Evolutionary conservation across 306 rosid species (phyloP).

Genomic region (Medicago lupulina): DNA sequence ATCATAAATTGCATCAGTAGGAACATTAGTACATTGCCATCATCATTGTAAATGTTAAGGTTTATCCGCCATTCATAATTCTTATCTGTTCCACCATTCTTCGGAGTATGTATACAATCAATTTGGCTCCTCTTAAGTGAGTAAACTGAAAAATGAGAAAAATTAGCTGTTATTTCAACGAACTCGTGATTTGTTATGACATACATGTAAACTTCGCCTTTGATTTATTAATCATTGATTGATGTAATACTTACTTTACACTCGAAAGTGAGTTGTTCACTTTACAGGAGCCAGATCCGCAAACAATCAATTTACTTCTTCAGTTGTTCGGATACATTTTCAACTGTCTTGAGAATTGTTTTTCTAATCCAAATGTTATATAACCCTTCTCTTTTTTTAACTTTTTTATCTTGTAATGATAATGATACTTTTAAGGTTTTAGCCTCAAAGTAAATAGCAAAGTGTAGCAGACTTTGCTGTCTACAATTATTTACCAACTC

Average conservation of each 20-base stretch:
- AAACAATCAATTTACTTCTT: slow-evolving; percentile 41
- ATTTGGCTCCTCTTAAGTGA: neutral
- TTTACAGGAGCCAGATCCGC: neutral
- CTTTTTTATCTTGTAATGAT: neutral
- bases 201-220: neutral
- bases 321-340: slow-evolving; percentile 1
- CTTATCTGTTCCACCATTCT: slow-evolving; percentile 6
- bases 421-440: neutral
- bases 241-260: neutral
- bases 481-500: slow-evolving; percentile 6
- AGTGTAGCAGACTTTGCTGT: slow-evolving; percentile 18
- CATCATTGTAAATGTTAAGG: slow-evolving; percentile 22
- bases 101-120: slow-evolving; percentile 52
- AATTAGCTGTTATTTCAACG: neutral
- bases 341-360: no score
- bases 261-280: neutral
- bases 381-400: no score
- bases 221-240: neutral
- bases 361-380: no score
- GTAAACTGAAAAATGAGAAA: neutral
- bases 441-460: neutral
- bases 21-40: slow-evolving; percentile 10
- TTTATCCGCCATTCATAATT: slow-evolving; percentile 39
- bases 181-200: neutral
- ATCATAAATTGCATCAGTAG: slow-evolving; percentile 52